A percentile compares a stretch with the other conserved stretches of the same genome.
These are phyloP conservation scores for Lathyrus aphaca DNA, from an alignment of 306 rosid species.

Conservation along the genomic window DNA sequence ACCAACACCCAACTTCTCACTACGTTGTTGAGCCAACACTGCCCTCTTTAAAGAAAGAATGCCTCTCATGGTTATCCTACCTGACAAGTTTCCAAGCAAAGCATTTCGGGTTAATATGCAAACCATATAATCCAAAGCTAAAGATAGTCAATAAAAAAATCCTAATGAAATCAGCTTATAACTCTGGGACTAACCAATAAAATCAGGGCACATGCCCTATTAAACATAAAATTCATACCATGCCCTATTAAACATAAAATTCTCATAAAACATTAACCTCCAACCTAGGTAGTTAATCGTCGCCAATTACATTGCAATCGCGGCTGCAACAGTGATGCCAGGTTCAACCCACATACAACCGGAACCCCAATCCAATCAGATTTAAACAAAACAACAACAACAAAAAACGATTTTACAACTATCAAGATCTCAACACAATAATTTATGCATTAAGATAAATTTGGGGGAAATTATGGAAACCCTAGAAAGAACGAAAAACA, in stretches of 20 bases:
- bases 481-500: background rate
- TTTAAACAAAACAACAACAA: background rate
- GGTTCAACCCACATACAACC: background rate
- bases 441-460: background rate
- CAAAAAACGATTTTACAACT: background rate
- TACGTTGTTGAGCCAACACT: constrained; percentile 51
- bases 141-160: background rate
- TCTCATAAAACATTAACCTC: background rate
- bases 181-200: constrained; percentile 12
- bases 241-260: background rate
- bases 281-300: background rate
- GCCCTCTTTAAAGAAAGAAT: constrained; percentile 62
- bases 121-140: background rate
- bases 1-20: constrained; percentile 56
- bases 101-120: background rate
- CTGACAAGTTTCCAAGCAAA: constrained; percentile 45
- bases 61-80: constrained; percentile 73
- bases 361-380: constrained; percentile 9
- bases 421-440: background rate
- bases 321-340: too few species aligned
- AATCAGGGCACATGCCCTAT: background rate
- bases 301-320: too few species aligned
- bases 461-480: constrained; percentile 13
- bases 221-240: constrained; percentile 13
- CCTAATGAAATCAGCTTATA: background rate